Evolutionary conservation across 2,329 filamentous ascomycete species (phyloP).

Genomic region (Cladosporium sp.): DNA sequence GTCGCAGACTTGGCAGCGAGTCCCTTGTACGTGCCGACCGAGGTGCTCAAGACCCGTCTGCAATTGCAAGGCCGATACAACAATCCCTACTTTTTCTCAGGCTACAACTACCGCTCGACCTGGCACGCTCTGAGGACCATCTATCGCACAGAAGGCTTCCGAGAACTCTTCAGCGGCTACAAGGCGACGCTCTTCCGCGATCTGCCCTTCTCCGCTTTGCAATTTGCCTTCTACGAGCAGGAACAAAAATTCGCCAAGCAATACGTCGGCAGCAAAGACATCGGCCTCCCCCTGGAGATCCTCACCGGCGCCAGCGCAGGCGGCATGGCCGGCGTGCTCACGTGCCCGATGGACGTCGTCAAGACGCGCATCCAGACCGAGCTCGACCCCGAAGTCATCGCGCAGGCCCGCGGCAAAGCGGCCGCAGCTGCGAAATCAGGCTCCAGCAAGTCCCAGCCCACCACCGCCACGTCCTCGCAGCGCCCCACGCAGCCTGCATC

Average conservation of each 20-base stretch:
- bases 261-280: slow-evolving; percentile 73
- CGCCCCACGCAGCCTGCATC: slow-evolving; percentile 10
- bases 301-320: slow-evolving; percentile 84
- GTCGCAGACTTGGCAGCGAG: slow-evolving; percentile 88
- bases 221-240: slow-evolving; percentile 98
- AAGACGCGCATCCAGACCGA: slow-evolving; percentile 97
- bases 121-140: slow-evolving; percentile 82
- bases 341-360: slow-evolving; percentile 92
- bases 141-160: slow-evolving; percentile 69
- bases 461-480: slow-evolving; percentile 7
- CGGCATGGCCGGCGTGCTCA: slow-evolving; percentile 87
- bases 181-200: slow-evolving; percentile 93
- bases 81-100: slow-evolving; percentile 87
- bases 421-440: slow-evolving; percentile 1
- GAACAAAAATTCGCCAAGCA: slow-evolving; percentile 74
- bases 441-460: background rate
- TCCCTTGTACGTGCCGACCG: slow-evolving; percentile 89
- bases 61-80: slow-evolving; percentile 93
- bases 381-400: slow-evolving; percentile 50
- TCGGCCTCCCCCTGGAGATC: slow-evolving; percentile 79
- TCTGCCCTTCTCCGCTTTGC: slow-evolving; percentile 88
- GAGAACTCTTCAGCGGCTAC: slow-evolving; percentile 92
- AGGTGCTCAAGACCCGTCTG: slow-evolving; percentile 93
- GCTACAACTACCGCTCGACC: slow-evolving; percentile 91
- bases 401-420: slow-evolving; percentile 21